These are phyloP conservation scores for Teunomyces atbi DNA, from an alignment of 805 yeast genomes.

Conservation along the genomic window DNA sequence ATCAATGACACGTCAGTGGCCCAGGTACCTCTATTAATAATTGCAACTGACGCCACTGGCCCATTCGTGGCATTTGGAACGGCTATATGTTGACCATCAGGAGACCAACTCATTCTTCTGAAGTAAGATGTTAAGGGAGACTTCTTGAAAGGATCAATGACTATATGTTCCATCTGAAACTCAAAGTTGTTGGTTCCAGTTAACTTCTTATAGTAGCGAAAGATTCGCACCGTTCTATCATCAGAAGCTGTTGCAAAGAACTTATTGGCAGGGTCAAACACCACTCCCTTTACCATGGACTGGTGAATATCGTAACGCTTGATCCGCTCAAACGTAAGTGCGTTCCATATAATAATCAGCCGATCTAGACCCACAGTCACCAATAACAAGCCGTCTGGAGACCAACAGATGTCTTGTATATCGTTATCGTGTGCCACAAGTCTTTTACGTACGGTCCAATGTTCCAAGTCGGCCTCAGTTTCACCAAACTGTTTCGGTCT, in stretches of 20 bases:
- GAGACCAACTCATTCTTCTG: constrained; percentile 83
- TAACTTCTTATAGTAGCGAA: constrained; percentile 69
- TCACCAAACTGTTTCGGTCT: constrained; percentile 66
- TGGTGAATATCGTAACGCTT: constrained; percentile 91
- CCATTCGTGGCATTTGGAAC: constrained; percentile 86
- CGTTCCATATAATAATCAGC: constrained; percentile 91
- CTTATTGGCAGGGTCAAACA: constrained; percentile 97
- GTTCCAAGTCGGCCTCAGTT: constrained; percentile 72
- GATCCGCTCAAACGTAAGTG: constrained; percentile 83
- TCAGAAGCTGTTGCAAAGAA: constrained; percentile 97
- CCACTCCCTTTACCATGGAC: constrained; percentile 93
- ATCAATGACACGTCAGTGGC: constrained; percentile 66
- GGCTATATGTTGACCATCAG: constrained; percentile 84
- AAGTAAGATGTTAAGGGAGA: constrained; percentile 93
- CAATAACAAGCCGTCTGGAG: constrained; percentile 86
- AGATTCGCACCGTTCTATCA: constrained; percentile 85
- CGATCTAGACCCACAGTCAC: constrained; percentile 95
- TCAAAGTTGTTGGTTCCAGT: constrained; percentile 64
- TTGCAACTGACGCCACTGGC: constrained; percentile 70
- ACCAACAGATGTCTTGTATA: constrained; percentile 97
- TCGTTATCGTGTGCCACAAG: constrained; percentile 97
- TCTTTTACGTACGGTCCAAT: constrained; percentile 91
- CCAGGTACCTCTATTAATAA: constrained; percentile 79
- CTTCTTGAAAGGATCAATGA: constrained; percentile 79
- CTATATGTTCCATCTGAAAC: constrained; percentile 81